These are phyloP conservation scores for Bullera alba DNA, from an alignment of 768 basidiomycete species.

Conservation along the genomic window DNA sequence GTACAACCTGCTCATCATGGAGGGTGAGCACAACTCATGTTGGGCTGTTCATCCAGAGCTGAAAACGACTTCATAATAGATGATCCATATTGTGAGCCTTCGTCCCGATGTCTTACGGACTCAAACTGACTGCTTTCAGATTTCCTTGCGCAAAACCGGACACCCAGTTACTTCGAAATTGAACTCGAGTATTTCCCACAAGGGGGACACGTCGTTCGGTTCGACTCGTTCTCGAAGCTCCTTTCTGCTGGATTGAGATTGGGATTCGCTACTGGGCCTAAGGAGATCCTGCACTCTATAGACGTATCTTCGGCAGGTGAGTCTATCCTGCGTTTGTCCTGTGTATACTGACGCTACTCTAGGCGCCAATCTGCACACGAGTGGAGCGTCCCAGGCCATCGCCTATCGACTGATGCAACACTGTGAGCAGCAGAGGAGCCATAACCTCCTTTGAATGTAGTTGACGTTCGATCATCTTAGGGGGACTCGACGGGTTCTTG, in stretches of 20 bases:
- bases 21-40: slow-evolving; percentile 54
- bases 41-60: slow-evolving; percentile 1
- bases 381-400: slow-evolving; percentile 37
- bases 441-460: background rate
- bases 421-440: slow-evolving; percentile 19
- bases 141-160: slow-evolving; percentile 46
- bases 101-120: slow-evolving; percentile 3
- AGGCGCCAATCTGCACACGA: slow-evolving; percentile 51
- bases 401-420: slow-evolving; percentile 29
- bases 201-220: slow-evolving; percentile 72
- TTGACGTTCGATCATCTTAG: slow-evolving; percentile 17
- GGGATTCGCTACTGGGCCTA: slow-evolving; percentile 74
- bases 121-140: slow-evolving; percentile 6
- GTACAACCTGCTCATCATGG: slow-evolving; percentile 73
- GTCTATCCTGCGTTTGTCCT: background rate
- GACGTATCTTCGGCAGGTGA: slow-evolving; percentile 52
- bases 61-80: slow-evolving; percentile 49
- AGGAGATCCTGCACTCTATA: slow-evolving; percentile 59
- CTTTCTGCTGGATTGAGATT: slow-evolving; percentile 46
- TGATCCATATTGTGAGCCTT: slow-evolving; percentile 53
- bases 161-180: slow-evolving; percentile 73
- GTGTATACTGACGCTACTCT: slow-evolving; percentile 54
- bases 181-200: slow-evolving; percentile 59
- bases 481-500: slow-evolving; percentile 69
- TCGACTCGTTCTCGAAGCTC: slow-evolving; percentile 85